Percentiles rank a stretch among this genome's conserved stretches.
phyloP scores from a whole-genome alignment of 2,329 filamentous ascomycete genomes.

The Trichoderma asperellum region DNA sequence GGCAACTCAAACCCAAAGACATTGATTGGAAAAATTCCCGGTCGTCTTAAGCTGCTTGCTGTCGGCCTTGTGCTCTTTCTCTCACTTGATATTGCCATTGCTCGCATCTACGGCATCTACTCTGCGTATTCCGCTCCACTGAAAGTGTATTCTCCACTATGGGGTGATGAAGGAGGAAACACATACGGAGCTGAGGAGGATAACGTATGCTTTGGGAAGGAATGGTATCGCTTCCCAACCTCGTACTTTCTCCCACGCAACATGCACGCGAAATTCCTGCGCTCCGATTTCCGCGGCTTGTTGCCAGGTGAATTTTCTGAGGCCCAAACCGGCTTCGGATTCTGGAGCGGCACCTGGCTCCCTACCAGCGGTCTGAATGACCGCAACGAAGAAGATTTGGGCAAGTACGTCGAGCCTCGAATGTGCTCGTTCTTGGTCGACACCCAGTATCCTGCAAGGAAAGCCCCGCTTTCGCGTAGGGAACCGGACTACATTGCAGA shows the following conservation, averaged over 20 bases:
- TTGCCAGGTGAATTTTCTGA: constrained; percentile 90
- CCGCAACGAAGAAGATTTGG: constrained; percentile 80
- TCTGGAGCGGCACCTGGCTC: constrained; percentile 83
- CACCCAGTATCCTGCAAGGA: constrained; percentile 70
- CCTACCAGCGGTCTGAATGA: constrained; percentile 88
- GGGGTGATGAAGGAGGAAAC: constrained; percentile 53
- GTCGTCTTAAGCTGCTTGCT: constrained; percentile 70
- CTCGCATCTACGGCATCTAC: constrained; percentile 76
- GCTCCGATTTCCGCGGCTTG: constrained; percentile 85
- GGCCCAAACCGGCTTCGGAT: constrained; percentile 67
- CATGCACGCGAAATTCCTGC: constrained; percentile 86
- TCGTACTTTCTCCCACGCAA: constrained; percentile 87
- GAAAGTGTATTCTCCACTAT: constrained; percentile 69
- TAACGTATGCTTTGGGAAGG: constrained; percentile 86
- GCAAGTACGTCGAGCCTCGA: constrained; percentile 81
- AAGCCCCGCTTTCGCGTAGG: constrained; percentile 57
- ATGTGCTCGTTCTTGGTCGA: constrained; percentile 86
- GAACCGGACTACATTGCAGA: constrained; percentile 84
- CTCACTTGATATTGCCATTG: constrained; percentile 67
- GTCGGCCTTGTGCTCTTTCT: constrained; percentile 65
- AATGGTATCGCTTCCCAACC: constrained; percentile 97
- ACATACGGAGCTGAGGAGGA: constrained; percentile 60
- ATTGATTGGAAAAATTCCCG: constrained; percentile 71
- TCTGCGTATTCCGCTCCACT: constrained; percentile 83
- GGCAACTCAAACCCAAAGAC: constrained; percentile 71